Conservation (phyloP, 345 rosid genomes). For the Raphanus raphanistrum region DNA sequence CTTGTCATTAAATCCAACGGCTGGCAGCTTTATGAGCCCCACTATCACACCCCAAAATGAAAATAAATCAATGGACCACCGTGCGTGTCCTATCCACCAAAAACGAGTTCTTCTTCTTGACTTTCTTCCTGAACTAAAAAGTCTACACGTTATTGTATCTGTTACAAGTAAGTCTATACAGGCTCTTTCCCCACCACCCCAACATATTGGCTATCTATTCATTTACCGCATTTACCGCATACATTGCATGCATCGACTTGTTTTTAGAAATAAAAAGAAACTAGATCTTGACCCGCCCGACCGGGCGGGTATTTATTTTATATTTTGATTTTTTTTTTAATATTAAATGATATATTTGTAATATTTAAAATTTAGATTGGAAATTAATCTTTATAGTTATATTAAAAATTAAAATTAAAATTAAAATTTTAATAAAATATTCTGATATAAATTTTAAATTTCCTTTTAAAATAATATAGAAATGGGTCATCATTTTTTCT, state of each 20-base stretch:
- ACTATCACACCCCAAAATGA: neutral
- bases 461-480: too few species aligned
- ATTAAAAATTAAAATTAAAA: too few species aligned
- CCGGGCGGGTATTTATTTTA: too few species aligned
- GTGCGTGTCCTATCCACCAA: conserved; percentile 8
- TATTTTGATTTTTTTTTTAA: too few species aligned
- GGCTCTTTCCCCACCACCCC: neutral
- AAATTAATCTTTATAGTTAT: too few species aligned
- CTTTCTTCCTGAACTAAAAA: conserved; percentile 21
- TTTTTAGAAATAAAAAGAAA: neutral
- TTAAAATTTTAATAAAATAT: too few species aligned
- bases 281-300: too few species aligned
- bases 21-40: neutral
- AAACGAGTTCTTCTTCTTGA: neutral
- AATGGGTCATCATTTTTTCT: too few species aligned
- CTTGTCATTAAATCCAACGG: neutral
- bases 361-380: too few species aligned
- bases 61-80: neutral
- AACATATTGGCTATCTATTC: conserved; percentile 20
- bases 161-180: neutral
- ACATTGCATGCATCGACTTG: conserved; percentile 1
- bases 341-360: too few species aligned
- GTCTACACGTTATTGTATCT: conserved; percentile 28
- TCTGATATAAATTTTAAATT: too few species aligned
- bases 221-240: neutral